Percentiles rank a stretch among this genome's conserved stretches.
These are phyloP conservation scores for Sordariomycetes sp. DNA, from an alignment of 2,329 filamentous ascomycete species.

Conservation along the genomic window DNA sequence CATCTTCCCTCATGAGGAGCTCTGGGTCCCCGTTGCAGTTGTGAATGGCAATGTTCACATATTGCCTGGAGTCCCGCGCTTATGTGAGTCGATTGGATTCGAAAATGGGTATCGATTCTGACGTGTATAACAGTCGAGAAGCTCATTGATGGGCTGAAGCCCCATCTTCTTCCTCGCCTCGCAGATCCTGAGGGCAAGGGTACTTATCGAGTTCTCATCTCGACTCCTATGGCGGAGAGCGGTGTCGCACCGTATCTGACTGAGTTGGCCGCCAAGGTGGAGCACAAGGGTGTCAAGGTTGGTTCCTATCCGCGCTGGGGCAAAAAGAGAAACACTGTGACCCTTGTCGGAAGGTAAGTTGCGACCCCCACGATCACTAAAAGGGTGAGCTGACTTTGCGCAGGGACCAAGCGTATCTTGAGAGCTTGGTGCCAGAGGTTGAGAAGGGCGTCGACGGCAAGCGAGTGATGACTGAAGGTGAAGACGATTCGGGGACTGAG, in stretches of 20 bases:
- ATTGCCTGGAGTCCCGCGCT: constrained; percentile 75
- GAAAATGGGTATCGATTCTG: too few relatives aligned
- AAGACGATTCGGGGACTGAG: constrained; percentile 39
- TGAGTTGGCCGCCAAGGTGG: constrained; percentile 64
- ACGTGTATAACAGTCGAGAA: constrained; percentile 47
- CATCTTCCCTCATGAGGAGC: constrained; percentile 67
- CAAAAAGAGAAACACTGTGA: constrained; percentile 80
- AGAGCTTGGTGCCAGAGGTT: constrained; percentile 70
- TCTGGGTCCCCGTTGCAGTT: constrained; percentile 85
- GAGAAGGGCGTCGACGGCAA: constrained; percentile 66
- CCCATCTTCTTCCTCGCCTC: constrained; percentile 59
- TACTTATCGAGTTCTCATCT: constrained; percentile 69
- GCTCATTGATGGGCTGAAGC: constrained; percentile 69
- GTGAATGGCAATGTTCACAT: constrained; percentile 94
- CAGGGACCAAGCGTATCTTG: constrained; percentile 66
- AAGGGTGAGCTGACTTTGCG: neutral
- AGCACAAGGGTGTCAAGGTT: constrained; percentile 75
- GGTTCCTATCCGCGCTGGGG: constrained; percentile 94
- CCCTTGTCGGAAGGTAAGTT: constrained; percentile 59
- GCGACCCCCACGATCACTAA: neutral
- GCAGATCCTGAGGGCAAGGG: constrained; percentile 74
- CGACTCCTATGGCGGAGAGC: constrained; percentile 82
- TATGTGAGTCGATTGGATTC: constrained; percentile 60
- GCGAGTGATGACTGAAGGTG: constrained; percentile 61
- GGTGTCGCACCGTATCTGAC: constrained; percentile 76